A percentile compares a stretch with the other conserved stretches of the same genome.
phyloP scores from a whole-genome alignment of 129 eudicot species.

The Tagetes erecta region DNA sequence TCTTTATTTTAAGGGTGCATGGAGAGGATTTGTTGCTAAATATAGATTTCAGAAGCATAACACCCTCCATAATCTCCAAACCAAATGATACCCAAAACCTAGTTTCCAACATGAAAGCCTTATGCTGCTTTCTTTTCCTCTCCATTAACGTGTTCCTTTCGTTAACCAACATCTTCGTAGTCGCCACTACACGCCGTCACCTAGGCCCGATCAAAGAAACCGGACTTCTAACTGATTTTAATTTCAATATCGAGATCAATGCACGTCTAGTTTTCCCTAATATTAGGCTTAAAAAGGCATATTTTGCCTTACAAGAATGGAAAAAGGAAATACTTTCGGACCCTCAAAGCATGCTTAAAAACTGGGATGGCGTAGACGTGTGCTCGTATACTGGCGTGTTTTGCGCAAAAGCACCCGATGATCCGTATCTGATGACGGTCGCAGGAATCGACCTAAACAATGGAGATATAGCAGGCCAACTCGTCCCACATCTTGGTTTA shows the following conservation, averaged over 20 bases:
- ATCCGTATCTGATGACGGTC: conserved; percentile 37
- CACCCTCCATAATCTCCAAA: conserved; percentile 27
- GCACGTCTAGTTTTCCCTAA: conserved; percentile 42
- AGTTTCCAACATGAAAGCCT: conserved; percentile 45
- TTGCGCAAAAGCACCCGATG: conserved; percentile 59
- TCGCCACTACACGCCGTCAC: conserved; percentile 43
- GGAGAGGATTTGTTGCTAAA: conserved; percentile 24
- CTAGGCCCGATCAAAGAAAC: conserved; percentile 30
- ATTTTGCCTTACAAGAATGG: conserved; percentile 68
- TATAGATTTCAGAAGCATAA: conserved; percentile 29
- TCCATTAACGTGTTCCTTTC: conserved; percentile 18
- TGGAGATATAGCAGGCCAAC: conserved; percentile 68
- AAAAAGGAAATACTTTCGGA: conserved; percentile 64
- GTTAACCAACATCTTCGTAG: conserved; percentile 36
- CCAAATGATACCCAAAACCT: conserved; percentile 27
- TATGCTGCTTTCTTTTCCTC: conserved; percentile 40
- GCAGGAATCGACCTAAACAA: conserved; percentile 79
- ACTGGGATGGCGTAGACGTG: conserved; percentile 76
- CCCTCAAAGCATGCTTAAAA: conserved; percentile 45
- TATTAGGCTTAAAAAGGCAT: conserved; percentile 53
- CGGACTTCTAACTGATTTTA: conserved; percentile 11
- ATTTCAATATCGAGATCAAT: conserved; percentile 29
- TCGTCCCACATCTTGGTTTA: conserved; percentile 55
- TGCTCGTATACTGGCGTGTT: conserved; percentile 70
- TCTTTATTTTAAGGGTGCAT: conserved; percentile 20